A percentile compares a stretch with the other conserved stretches of the same genome.
phyloP scores from a whole-genome alignment of 176 grass and related monocot species.

The Pharus latifolius region DNA sequence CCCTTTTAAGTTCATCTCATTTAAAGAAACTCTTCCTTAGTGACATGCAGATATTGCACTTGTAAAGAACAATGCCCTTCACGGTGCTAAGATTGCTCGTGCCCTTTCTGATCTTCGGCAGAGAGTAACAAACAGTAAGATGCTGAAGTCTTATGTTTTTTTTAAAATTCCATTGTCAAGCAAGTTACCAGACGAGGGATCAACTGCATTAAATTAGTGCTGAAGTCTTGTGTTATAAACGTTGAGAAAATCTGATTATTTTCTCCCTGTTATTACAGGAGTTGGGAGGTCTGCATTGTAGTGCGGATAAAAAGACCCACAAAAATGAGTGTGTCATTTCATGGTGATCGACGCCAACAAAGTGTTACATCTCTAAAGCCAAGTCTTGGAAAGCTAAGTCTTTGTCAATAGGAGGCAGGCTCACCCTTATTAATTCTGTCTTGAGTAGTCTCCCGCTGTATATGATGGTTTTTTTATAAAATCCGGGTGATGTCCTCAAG shows the following conservation, averaged over 20 bases:
- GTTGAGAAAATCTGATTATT: not conserved
- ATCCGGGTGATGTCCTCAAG: too few relatives aligned
- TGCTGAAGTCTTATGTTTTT: not conserved
- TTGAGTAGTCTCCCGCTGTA: too few relatives aligned
- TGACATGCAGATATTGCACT: constrained; percentile 64
- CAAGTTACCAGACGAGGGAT: too few relatives aligned
- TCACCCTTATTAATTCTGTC: too few relatives aligned
- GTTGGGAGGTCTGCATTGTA: constrained; percentile 39
- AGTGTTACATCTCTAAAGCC: too few relatives aligned
- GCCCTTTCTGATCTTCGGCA: constrained; percentile 46
- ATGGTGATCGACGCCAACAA: not conserved
- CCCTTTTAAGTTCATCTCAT: not conserved
- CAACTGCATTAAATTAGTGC: too few relatives aligned
- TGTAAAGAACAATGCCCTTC: constrained; percentile 89
- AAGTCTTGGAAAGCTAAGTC: too few relatives aligned
- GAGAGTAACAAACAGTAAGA: constrained; percentile 32
- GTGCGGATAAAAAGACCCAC: not conserved
- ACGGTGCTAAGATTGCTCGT: constrained; percentile 67
- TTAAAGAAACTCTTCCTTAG: constrained; percentile 33
- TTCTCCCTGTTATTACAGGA: constrained; percentile 17
- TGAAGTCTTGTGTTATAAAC: not conserved
- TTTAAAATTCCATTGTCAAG: too few relatives aligned
- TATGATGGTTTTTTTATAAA: too few relatives aligned
- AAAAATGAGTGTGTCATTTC: not conserved
- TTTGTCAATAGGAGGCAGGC: too few relatives aligned